Percentiles rank a stretch among this genome's conserved stretches.
These are phyloP conservation scores for Beauveria asiatica DNA, from an alignment of 2,329 filamentous ascomycete species.

Conservation along the genomic window DNA sequence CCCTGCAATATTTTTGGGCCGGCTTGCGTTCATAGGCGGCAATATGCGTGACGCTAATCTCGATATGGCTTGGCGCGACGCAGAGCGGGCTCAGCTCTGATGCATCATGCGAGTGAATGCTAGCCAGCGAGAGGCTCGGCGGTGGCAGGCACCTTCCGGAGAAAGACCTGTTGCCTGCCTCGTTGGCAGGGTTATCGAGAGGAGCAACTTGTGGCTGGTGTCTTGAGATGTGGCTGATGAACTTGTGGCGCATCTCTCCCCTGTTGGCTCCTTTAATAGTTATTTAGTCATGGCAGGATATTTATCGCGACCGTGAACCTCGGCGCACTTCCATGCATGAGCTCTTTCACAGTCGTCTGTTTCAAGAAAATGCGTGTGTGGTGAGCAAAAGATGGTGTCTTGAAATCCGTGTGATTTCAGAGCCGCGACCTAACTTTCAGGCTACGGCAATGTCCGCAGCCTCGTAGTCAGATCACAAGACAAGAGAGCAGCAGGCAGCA, in stretches of 20 bases:
- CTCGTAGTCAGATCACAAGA: background rate
- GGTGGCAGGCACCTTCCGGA: background rate
- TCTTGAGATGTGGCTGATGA: background rate
- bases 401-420: background rate
- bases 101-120: background rate
- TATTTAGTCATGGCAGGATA: background rate
- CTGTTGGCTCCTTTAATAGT: no score
- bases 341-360: no score
- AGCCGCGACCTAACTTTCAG: background rate
- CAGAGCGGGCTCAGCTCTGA: slow-evolving; percentile 1
- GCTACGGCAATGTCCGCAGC: background rate
- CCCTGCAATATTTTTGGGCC: no score
- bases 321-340: background rate
- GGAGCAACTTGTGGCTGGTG: background rate
- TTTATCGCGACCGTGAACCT: background rate
- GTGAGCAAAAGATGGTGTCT: background rate
- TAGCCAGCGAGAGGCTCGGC: background rate
- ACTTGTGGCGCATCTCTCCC: background rate
- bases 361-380: no score
- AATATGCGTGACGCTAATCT: background rate
- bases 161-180: background rate
- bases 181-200: background rate
- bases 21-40: background rate
- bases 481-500: background rate
- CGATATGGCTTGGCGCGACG: background rate